These are phyloP conservation scores for Myxozyma monticola DNA, from an alignment of 805 yeast species.

Conservation along the genomic window DNA sequence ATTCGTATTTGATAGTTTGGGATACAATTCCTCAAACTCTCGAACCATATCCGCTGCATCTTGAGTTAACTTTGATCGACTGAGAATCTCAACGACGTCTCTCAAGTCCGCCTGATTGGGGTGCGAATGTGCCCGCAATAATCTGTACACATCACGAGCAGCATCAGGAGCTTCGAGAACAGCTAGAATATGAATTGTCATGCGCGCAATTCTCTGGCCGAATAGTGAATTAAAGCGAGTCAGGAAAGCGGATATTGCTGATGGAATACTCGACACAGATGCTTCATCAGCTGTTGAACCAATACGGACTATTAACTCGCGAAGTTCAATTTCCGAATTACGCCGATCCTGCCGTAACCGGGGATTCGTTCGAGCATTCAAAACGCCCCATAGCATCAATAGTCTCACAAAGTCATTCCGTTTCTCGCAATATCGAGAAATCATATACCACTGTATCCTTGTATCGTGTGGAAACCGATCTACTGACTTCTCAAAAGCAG, in stretches of 20 bases:
- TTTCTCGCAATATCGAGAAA: conserved; percentile 4
- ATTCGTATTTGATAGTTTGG: neutral
- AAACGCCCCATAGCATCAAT: conserved; percentile 11
- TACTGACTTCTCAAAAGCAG: conserved; percentile 5
- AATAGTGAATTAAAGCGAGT: too few relatives aligned
- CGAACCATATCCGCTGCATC: conserved; percentile 12
- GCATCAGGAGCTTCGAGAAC: conserved; percentile 9
- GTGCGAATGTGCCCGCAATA: too few relatives aligned
- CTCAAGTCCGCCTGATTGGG: conserved; percentile 14
- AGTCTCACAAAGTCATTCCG: conserved; percentile 9
- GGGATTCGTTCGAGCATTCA: conserved; percentile 9
- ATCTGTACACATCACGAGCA: conserved; percentile 9
- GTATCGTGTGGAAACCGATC: conserved; percentile 2
- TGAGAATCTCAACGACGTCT: conserved; percentile 3
- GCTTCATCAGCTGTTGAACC: neutral
- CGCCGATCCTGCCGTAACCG: conserved; percentile 1
- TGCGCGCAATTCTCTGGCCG: conserved; percentile 15
- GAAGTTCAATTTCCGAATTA: neutral
- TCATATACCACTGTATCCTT: conserved; percentile 20
- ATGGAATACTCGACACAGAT: neutral
- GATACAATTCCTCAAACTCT: conserved; percentile 3
- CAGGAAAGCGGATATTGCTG: neutral
- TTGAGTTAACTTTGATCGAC: neutral
- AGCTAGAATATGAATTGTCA: conserved; percentile 6
- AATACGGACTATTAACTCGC: conserved; percentile 7